phyloP scores from a whole-genome alignment of 495 filamentous ascomycete species.

The Lineolata rhizophorae region DNA sequence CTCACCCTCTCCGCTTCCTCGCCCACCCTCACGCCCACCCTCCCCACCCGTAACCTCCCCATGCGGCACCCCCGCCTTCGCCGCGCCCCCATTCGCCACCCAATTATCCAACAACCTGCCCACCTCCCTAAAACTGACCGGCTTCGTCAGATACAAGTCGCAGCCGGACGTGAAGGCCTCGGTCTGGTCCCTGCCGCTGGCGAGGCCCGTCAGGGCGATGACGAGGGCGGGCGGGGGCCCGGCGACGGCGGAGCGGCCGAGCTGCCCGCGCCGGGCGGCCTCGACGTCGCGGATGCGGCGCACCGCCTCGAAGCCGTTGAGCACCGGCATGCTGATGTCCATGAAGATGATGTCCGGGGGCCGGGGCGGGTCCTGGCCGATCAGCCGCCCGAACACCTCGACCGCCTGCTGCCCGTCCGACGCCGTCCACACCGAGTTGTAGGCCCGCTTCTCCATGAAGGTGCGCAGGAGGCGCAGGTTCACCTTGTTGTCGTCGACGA shows the following conservation, averaged over 20 bases:
- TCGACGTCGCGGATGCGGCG: not conserved
- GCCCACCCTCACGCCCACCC: no score
- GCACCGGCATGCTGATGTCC: slow-evolving; percentile 10
- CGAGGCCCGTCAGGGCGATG: slow-evolving; percentile 9
- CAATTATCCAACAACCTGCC: slow-evolving; percentile 2
- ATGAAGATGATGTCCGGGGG: slow-evolving; percentile 5
- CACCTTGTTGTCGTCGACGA: slow-evolving; percentile 1
- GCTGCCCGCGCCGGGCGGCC: not conserved
- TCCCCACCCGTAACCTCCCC: no score
- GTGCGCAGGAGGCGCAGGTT: not conserved
- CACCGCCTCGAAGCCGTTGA: slow-evolving; percentile 4
- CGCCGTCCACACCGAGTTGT: not conserved
- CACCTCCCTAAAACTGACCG: slow-evolving; percentile 5
- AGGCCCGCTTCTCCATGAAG: not conserved
- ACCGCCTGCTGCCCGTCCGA: not conserved
- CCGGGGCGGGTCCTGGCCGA: slow-evolving; percentile 1
- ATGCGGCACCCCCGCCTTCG: no score
- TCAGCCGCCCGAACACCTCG: slow-evolving; percentile 1
- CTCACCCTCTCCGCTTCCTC: no score
- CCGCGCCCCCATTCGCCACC: no score
- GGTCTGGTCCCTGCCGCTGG: slow-evolving; percentile 2
- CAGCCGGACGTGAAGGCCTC: slow-evolving; percentile 4
- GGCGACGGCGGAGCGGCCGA: not conserved
- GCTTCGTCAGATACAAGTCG: slow-evolving; percentile 7
- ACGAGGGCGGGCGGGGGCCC: slow-evolving; percentile 1